These are phyloP conservation scores for Elsinoe necatrix DNA, from an alignment of 2,329 filamentous ascomycete genomes.

Conservation along the genomic window DNA sequence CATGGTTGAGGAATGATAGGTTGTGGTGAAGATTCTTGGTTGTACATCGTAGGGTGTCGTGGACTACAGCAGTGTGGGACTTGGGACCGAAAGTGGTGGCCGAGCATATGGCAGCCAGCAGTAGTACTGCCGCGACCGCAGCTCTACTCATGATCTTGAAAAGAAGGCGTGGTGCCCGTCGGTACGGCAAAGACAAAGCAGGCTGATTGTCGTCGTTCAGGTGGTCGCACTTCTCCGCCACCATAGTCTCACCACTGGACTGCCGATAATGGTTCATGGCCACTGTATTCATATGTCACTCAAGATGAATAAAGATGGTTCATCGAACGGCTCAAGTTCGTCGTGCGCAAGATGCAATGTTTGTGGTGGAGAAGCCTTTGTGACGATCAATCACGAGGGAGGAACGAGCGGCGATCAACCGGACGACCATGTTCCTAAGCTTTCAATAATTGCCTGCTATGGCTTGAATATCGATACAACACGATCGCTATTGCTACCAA, in stretches of 20 bases:
- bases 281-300: background rate
- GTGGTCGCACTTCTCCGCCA: background rate
- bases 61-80: background rate
- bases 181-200: background rate
- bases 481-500: too few species aligned
- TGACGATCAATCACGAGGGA: too few species aligned
- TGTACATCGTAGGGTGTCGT: constrained; percentile 42
- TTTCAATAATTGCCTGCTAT: too few species aligned
- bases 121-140: background rate
- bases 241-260: background rate
- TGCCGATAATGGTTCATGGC: background rate
- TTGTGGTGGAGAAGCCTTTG: too few species aligned
- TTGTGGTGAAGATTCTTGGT: constrained; percentile 44
- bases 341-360: too few species aligned
- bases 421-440: too few species aligned
- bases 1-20: constrained; percentile 44
- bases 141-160: background rate
- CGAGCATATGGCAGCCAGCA: background rate
- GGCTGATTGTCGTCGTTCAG: background rate
- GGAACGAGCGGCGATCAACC: too few species aligned
- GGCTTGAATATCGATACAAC: too few species aligned
- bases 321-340: too few species aligned
- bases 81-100: background rate
- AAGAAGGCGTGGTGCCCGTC: background rate
- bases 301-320: background rate